A percentile compares a stretch with the other conserved stretches of the same genome.
phyloP scores from a whole-genome alignment of 805 yeast genomes.

The Clavispora vitiphila region DNA sequence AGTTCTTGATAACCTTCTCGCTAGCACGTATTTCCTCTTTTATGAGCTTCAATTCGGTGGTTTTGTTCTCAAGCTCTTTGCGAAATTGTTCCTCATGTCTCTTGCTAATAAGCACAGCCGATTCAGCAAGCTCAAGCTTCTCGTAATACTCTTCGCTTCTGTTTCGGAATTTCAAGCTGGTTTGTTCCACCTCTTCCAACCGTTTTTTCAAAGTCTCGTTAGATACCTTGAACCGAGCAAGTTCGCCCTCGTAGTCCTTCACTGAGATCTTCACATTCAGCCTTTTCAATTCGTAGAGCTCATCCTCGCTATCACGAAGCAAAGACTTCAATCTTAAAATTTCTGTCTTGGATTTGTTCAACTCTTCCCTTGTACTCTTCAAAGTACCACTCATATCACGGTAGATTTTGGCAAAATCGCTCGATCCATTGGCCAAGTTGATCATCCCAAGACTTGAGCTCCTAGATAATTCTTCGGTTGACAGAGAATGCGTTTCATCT shows the following conservation, averaged over 20 bases:
- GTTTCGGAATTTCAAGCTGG: constrained; percentile 49
- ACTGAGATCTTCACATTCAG: constrained; percentile 34
- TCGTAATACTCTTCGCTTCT: constrained; percentile 71
- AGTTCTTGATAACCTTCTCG: constrained; percentile 49
- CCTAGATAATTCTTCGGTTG: constrained; percentile 5
- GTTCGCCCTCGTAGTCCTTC: constrained; percentile 32
- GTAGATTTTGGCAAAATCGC: constrained; percentile 45
- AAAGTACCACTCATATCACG: constrained; percentile 47
- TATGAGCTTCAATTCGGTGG: constrained; percentile 45
- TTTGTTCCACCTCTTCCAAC: constrained; percentile 38
- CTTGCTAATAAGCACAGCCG: constrained; percentile 58
- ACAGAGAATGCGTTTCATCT: neutral
- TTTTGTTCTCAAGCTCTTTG: constrained; percentile 50
- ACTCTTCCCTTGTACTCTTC: constrained; percentile 40
- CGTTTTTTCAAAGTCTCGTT: constrained; percentile 54
- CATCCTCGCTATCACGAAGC: constrained; percentile 40
- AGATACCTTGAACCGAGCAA: constrained; percentile 50
- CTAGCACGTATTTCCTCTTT: constrained; percentile 51
- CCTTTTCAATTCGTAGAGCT: constrained; percentile 38
- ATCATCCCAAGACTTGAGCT: constrained; percentile 33
- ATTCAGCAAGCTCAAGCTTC: constrained; percentile 75
- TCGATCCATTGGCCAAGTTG: constrained; percentile 17
- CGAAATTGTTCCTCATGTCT: constrained; percentile 55
- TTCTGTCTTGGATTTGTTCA: constrained; percentile 36
- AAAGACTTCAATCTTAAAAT: constrained; percentile 37